These are phyloP conservation scores for Acorus calamus DNA, from an alignment of 106 monocot species.

Conservation along the genomic window DNA sequence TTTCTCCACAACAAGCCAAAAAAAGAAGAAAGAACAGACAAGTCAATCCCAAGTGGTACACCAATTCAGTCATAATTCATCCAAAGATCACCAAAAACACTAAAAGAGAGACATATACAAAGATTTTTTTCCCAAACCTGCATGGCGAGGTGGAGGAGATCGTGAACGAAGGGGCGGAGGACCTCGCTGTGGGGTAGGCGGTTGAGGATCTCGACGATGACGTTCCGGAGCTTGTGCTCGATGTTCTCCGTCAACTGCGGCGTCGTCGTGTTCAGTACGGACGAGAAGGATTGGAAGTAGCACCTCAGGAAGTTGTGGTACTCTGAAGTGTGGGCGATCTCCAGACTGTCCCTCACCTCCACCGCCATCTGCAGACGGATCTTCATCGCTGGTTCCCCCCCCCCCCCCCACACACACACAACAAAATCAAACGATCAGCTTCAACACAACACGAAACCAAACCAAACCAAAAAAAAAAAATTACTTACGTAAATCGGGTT, in stretches of 20 bases:
- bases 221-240: constrained; percentile 94
- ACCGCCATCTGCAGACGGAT: constrained; percentile 77
- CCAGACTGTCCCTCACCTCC: constrained; percentile 92
- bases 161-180: constrained; percentile 95
- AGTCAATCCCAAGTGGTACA: too few species aligned
- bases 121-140: constrained; percentile 22
- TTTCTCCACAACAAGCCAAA: too few species aligned
- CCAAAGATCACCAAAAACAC: too few species aligned
- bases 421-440: too few species aligned
- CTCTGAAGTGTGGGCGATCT: constrained; percentile 97
- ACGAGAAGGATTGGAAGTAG: constrained; percentile 84
- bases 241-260: constrained; percentile 68
- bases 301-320: constrained; percentile 83
- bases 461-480: too few species aligned
- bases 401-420: too few species aligned
- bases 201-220: constrained; percentile 92
- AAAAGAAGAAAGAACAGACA: too few species aligned
- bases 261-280: constrained; percentile 62
- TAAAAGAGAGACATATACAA: too few species aligned
- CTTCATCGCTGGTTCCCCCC: constrained; percentile 36
- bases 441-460: too few species aligned
- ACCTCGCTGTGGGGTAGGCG: constrained; percentile 98
- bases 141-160: constrained; percentile 87
- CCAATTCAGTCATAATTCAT: too few species aligned
- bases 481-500: too few species aligned